These are phyloP conservation scores for Ceratocystis ficicola DNA, from an alignment of 2,329 filamentous ascomycete genomes.

Conservation along the genomic window DNA sequence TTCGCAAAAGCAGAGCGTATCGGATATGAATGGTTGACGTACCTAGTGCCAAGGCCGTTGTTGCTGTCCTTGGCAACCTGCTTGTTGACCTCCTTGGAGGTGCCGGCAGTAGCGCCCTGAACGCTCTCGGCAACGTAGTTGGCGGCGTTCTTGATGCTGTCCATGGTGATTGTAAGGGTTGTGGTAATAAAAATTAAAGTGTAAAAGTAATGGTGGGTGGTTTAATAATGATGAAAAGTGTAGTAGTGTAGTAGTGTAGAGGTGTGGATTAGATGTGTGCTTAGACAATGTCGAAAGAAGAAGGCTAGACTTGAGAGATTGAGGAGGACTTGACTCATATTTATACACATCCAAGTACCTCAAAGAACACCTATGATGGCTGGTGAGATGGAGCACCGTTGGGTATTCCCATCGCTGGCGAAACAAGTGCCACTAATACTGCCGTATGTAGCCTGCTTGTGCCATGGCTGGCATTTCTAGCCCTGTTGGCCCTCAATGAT, in stretches of 20 bases:
- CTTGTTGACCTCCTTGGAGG: constrained; percentile 62
- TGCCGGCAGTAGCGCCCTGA: constrained; percentile 44
- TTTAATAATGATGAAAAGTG: not conserved
- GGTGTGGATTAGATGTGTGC: not conserved
- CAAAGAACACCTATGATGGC: not conserved
- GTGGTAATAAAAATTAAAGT: constrained; percentile 23
- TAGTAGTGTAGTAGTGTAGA: constrained; percentile 9
- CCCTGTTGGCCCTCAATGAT: not conserved
- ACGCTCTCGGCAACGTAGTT: constrained; percentile 59
- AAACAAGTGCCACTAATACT: not conserved
- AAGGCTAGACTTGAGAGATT: not conserved
- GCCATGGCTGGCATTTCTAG: not conserved
- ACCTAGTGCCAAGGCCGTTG: constrained; percentile 43
- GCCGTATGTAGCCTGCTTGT: not conserved
- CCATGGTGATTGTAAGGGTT: constrained; percentile 35
- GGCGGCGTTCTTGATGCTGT: constrained; percentile 46
- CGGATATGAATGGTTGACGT: constrained; percentile 24
- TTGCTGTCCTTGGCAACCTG: constrained; percentile 51
- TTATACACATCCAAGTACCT: constrained; percentile 11
- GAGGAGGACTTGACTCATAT: not conserved
- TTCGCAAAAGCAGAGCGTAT: constrained; percentile 23
- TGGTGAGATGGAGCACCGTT: not conserved
- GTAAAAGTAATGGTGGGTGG: constrained; percentile 23
- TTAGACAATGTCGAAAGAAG: not conserved
- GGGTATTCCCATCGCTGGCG: not conserved